phyloP scores from a whole-genome alignment of 2,329 filamentous ascomycete species.

The Nothophaeocryptopus gaeumannii region DNA sequence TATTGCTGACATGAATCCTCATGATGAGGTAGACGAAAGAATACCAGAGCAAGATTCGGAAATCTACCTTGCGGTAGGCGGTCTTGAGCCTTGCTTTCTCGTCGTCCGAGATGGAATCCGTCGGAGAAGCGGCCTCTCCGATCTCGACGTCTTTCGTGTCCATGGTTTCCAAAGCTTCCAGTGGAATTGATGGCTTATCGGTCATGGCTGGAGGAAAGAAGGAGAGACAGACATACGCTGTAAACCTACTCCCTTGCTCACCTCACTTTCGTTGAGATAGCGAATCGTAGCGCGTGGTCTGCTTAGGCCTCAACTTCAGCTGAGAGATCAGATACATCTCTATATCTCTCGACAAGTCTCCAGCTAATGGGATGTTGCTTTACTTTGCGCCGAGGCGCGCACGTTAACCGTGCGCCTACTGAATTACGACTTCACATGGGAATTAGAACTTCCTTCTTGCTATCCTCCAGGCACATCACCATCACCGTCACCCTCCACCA shows the following conservation, averaged over 20 bases:
- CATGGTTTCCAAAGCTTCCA: not conserved
- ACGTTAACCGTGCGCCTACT: too few species aligned
- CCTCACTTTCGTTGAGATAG: not conserved
- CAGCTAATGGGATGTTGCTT: too few species aligned
- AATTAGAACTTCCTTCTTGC: too few species aligned
- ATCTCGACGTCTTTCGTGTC: constrained; percentile 11
- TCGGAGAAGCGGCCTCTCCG: constrained; percentile 1
- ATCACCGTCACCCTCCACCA: too few species aligned
- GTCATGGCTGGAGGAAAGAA: not conserved
- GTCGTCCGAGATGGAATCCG: not conserved
- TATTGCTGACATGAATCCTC: constrained; percentile 34
- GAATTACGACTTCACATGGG: too few species aligned
- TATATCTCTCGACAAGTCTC: too few species aligned
- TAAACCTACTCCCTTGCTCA: not conserved
- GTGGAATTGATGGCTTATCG: not conserved
- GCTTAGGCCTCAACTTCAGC: too few species aligned
- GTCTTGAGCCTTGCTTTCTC: not conserved
- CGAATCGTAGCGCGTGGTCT: too few species aligned
- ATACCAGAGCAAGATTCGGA: constrained; percentile 33
- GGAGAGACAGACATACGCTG: not conserved
- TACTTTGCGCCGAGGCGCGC: too few species aligned
- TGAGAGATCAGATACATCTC: too few species aligned
- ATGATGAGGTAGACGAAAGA: constrained; percentile 35
- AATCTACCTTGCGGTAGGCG: constrained; percentile 35
- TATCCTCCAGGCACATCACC: too few species aligned